Base-by-base conservation (phyloP, 1,284 basidiomycete species). In the Cryptococcus amylolentus region DNA sequence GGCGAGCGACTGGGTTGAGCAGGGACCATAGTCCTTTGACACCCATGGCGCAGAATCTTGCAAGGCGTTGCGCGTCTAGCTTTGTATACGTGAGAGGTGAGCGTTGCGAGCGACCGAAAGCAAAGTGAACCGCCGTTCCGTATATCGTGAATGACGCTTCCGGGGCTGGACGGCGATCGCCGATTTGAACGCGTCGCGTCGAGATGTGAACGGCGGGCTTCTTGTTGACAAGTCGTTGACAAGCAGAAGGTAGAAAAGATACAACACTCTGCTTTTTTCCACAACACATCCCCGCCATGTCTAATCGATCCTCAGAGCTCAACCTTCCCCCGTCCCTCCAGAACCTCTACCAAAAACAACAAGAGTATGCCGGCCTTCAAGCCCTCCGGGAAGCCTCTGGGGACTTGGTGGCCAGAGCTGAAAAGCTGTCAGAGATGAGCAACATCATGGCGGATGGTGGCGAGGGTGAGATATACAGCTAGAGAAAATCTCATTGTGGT, bases 11-110 rank as follows among this genome's bases (percentile, higher is more conserved):
- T 10, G 93, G 93, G 20, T 84, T 84, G 55, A 97, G 80, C n/a
- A 97, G 84, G 59, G 83, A 88, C 93, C 93, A 97, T 60, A 96
- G 81, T 41, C 90, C 92, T 77, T 95, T 94, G 55, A 96, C 92
- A 84, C 92, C 92, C 92, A 94, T 95, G 48, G 61, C 64, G 40
- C 45, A 31, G 31, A 23, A 3, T n/a, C 39, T 20, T 27, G 31
- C 10, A 23, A 23, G 23, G 23, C 23, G 23, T 3, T 23, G 23
- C 2, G 23, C 23, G 23, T 2, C 23, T 37, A 37, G 20, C 23
- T 56, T 14, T 47, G 37, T 28, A 44, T 35, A 6, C 10, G 31
- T 35, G 31, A 35, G 31, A 35, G 31, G 23, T 23, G 23, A 23
- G 23, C 23, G 23, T 23, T 23, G 23, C 23, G 23, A 23, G 23